Conservation (phyloP, 2,329 filamentous ascomycete genomes). For the Curvularia verruculosa region DNA sequence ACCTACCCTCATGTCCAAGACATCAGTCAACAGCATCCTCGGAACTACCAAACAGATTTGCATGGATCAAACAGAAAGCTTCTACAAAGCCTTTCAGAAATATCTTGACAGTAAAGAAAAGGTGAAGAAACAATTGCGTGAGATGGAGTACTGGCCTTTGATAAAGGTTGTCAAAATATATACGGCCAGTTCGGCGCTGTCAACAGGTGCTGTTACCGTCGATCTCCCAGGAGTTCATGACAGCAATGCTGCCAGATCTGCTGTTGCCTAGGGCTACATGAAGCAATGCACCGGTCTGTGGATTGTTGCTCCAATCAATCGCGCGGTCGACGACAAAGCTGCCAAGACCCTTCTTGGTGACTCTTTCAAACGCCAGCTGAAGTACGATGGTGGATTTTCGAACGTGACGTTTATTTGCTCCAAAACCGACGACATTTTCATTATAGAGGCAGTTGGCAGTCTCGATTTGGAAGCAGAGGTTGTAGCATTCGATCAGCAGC, state of each 20-base stretch:
- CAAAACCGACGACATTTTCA: constrained; percentile 67
- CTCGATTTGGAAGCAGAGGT: constrained; percentile 47
- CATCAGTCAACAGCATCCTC: constrained; percentile 52
- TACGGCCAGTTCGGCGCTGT: constrained; percentile 57
- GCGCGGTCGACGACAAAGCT: constrained; percentile 65
- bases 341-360: constrained; percentile 63
- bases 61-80: constrained; percentile 45
- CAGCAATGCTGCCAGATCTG: constrained; percentile 64
- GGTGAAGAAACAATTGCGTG: constrained; percentile 31
- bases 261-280: constrained; percentile 65
- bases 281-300: constrained; percentile 65
- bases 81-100: constrained; percentile 56
- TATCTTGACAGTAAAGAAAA: constrained; percentile 65
- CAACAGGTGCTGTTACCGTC: constrained; percentile 62
- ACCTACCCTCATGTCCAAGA: constrained; percentile 52
- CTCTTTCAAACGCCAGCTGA: constrained; percentile 64
- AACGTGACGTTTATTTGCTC: constrained; percentile 66
- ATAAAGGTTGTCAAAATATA: constrained; percentile 62
- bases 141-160: constrained; percentile 57
- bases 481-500: constrained; percentile 34
- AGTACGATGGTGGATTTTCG: constrained; percentile 62
- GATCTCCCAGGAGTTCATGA: constrained; percentile 67
- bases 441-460: constrained; percentile 52
- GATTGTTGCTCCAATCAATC: constrained; percentile 67
- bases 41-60: constrained; percentile 54